Conservation (phyloP, 148 eudicot genomes). For the Polygonum maritimum region DNA sequence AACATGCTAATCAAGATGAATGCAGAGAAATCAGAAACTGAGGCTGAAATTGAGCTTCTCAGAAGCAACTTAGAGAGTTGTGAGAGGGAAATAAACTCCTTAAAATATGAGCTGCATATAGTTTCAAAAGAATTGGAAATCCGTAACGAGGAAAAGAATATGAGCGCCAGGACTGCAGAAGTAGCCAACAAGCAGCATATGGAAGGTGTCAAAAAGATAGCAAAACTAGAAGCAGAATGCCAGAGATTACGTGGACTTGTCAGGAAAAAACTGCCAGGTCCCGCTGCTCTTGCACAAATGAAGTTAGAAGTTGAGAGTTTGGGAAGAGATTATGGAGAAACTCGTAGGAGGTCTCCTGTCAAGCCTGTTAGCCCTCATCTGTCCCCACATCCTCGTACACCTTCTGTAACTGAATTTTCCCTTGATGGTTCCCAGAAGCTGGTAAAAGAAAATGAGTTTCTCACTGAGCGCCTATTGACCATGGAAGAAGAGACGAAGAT, state of each 20-base stretch:
- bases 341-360: slow-evolving; percentile 65
- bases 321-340: slow-evolving; percentile 78
- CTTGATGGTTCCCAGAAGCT: slow-evolving; percentile 51
- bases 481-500: slow-evolving; percentile 98
- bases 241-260: slow-evolving; percentile 96
- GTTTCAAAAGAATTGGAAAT: slow-evolving; percentile 82
- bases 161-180: slow-evolving; percentile 85
- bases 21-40: slow-evolving; percentile 82
- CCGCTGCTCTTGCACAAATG: slow-evolving; percentile 99
- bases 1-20: slow-evolving; percentile 72
- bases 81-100: slow-evolving; percentile 83
- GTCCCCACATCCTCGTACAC: slow-evolving; percentile 32
- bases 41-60: slow-evolving; percentile 66
- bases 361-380: slow-evolving; percentile 65
- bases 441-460: slow-evolving; percentile 74
- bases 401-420: slow-evolving; percentile 50
- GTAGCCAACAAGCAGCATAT: slow-evolving; percentile 83
- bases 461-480: slow-evolving; percentile 68
- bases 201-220: slow-evolving; percentile 84
- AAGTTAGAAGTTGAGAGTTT: slow-evolving; percentile 87
- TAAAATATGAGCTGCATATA: slow-evolving; percentile 83
- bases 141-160: slow-evolving; percentile 92
- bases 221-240: slow-evolving; percentile 94
- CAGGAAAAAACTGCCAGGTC: slow-evolving; percentile 90
- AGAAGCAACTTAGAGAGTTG: slow-evolving; percentile 73